phyloP scores from a whole-genome alignment of 371 early-diverging fungal species.

The Mortierella sp. region DNA sequence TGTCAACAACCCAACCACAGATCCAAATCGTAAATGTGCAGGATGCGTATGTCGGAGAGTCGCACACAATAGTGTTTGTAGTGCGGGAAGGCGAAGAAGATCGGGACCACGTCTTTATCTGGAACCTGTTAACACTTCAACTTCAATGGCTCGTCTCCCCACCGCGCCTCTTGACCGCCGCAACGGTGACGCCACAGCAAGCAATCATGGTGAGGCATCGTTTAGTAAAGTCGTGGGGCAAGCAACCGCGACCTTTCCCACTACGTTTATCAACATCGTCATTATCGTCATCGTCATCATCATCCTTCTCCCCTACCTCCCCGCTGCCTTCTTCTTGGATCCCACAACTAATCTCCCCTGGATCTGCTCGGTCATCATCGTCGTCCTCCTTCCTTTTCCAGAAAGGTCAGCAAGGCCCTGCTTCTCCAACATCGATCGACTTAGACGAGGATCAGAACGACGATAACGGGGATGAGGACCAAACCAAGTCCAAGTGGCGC shows the following conservation, averaged over 20 bases:
- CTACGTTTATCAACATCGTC: background rate
- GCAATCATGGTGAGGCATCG: conserved; percentile 61
- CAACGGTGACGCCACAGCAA: conserved; percentile 54
- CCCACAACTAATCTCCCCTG: conserved; percentile 53
- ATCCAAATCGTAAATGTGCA: conserved; percentile 48
- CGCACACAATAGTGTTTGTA: conserved; percentile 39
- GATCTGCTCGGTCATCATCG: conserved; percentile 47
- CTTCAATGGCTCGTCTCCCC: conserved; percentile 50
- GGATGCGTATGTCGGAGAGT: conserved; percentile 54
- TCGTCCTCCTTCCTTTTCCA: conserved; percentile 26
- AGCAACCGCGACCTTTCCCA: conserved; percentile 13
- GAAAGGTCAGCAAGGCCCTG: conserved; percentile 17
- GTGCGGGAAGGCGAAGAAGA: conserved; percentile 40
- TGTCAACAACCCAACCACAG: conserved; percentile 18
- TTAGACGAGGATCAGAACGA: conserved; percentile 39
- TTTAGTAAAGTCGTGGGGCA: conserved; percentile 59
- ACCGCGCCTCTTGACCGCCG: conserved; percentile 47
- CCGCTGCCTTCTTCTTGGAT: conserved; percentile 15
- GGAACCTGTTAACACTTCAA: conserved; percentile 53
- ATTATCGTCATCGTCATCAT: background rate
- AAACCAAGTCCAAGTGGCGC: conserved; percentile 14
- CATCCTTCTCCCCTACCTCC: conserved; percentile 8
- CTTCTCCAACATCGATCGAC: conserved; percentile 26
- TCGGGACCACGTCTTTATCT: conserved; percentile 52
- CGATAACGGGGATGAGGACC: conserved; percentile 17